phyloP scores from a whole-genome alignment of 371 early-diverging fungal genomes.

The Syncephalastrum monosporum region DNA sequence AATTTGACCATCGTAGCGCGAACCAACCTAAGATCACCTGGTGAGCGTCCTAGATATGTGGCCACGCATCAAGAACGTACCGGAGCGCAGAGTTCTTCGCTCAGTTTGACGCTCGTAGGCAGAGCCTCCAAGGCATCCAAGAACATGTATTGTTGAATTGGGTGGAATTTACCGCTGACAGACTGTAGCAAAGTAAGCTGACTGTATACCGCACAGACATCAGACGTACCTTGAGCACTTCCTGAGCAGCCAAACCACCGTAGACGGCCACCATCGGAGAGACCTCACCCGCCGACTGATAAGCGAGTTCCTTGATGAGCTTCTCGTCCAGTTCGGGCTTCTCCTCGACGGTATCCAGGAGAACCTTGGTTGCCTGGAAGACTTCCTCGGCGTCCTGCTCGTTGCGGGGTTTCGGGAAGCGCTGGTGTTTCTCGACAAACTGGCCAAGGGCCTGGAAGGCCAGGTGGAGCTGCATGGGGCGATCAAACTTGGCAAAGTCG shows the following conservation, averaged over 20 bases:
- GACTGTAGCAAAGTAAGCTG: constrained; percentile 26
- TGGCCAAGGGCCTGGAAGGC: constrained; percentile 91
- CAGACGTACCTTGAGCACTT: constrained; percentile 90
- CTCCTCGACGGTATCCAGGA: constrained; percentile 49
- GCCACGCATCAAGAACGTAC: constrained; percentile 19
- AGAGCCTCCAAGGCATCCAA: constrained; percentile 98
- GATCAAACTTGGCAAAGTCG: constrained; percentile 97
- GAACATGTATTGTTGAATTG: constrained; percentile 96
- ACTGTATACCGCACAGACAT: not conserved
- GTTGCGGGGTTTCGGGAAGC: constrained; percentile 50
- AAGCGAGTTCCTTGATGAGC: constrained; percentile 84
- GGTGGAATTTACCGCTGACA: constrained; percentile 94
- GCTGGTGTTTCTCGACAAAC: constrained; percentile 66
- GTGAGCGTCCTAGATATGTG: not conserved
- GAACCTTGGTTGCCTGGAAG: constrained; percentile 54
- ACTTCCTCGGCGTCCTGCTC: constrained; percentile 70
- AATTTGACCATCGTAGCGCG: constrained; percentile 94
- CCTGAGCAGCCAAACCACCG: constrained; percentile 99
- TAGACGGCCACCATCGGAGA: constrained; percentile 98
- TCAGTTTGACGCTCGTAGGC: constrained; percentile 62
- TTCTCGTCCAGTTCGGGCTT: constrained; percentile 85
- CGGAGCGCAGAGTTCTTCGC: constrained; percentile 77
- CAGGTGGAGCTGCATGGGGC: constrained; percentile 87
- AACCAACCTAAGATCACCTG: constrained; percentile 45
- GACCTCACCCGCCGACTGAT: constrained; percentile 86